Base-by-base conservation (phyloP, 805 yeast genomes). In the Yamadazyma philogaea region DNA sequence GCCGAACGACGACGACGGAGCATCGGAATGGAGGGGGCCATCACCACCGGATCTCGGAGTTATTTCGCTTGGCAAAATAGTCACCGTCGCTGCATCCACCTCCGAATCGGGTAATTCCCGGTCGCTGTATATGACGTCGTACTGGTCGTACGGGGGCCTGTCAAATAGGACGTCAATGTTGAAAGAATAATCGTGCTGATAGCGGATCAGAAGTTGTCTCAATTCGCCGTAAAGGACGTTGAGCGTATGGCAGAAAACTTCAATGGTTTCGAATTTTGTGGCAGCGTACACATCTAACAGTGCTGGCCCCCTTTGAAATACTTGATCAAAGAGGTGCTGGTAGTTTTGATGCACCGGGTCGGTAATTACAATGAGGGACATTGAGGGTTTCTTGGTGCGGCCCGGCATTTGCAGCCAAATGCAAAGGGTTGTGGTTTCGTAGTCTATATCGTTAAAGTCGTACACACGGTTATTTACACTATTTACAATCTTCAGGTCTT, bases 111-210 rank as follows among this genome's bases (percentile, higher is more conserved):
- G 12, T 7, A 24, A 24, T 5, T 24, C 12, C 28, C 12, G 28
- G 10, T 24, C 28, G 8, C 12, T 17, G 16, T 38, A 38, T n/a
- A 37, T 18, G 4, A 20, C 10, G 11, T 34, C 22, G 18, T 39
- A 34, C 6, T 20, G 11, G 10, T 39, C 20, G 20, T 17, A 26
- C 3, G 26, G 30, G 15, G 26, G 22, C n/a, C 37, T 33, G 36
- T 65, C 63, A 45, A 63, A 60, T 8, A 62, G 40, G 0, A 68
- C 53, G 36, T 63, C 57, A 38, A 68, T 63, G 14, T 51, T 56
- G 37, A 66, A 60, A 1, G 46, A 43, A 42, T 59, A 57, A 36
- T 55, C 55, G 34, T 51, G 55, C 4, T 62, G 61, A 15, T 43
- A 37, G 1, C 15, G 19, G 8, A 48, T 36, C 12, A 59, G 55